phyloP scores from a whole-genome alignment of 805 yeast species.

The Kazachstania taianensis region DNA sequence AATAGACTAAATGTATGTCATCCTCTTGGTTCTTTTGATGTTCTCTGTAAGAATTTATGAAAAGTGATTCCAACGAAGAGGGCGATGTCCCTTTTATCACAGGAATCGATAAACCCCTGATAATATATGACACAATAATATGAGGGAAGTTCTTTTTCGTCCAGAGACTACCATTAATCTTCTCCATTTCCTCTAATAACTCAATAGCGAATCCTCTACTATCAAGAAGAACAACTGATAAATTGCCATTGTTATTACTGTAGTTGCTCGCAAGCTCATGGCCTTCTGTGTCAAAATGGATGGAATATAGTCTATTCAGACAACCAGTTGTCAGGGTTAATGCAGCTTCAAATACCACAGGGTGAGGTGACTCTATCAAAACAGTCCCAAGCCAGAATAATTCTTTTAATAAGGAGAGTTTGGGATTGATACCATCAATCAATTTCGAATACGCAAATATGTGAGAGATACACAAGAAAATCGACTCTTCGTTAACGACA shows the following conservation, averaged over 20 bases:
- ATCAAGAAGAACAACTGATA: conserved; percentile 25
- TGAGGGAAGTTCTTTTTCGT: conserved; percentile 39
- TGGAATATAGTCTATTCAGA: conserved; percentile 22
- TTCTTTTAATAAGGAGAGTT: conserved; percentile 19
- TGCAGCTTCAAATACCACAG: conserved; percentile 30
- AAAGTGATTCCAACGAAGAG: conserved; percentile 34
- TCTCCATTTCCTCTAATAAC: conserved; percentile 36
- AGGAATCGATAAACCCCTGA: conserved; percentile 50
- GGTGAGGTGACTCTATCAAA: conserved; percentile 24
- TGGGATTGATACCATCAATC: conserved; percentile 28
- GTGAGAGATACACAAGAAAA: conserved; percentile 27
- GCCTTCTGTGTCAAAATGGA: conserved; percentile 19
- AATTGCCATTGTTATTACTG: conserved; percentile 18
- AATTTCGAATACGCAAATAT: conserved; percentile 30
- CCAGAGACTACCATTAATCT: conserved; percentile 29
- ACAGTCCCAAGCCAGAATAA: conserved; percentile 31
- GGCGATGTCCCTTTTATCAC: conserved; percentile 43
- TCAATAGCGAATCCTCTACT: conserved; percentile 33
- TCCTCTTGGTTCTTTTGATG: conserved; percentile 11
- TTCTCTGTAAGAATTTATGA: conserved; percentile 34
- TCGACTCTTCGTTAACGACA: conserved; percentile 22
- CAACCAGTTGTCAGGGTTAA: conserved; percentile 29
- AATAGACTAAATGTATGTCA: conserved; percentile 14
- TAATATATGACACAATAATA: conserved; percentile 36
- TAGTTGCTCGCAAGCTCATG: too few relatives aligned